phyloP scores from a whole-genome alignment of 2,329 filamentous ascomycete genomes.

The Sporothrix brasiliensis region DNA sequence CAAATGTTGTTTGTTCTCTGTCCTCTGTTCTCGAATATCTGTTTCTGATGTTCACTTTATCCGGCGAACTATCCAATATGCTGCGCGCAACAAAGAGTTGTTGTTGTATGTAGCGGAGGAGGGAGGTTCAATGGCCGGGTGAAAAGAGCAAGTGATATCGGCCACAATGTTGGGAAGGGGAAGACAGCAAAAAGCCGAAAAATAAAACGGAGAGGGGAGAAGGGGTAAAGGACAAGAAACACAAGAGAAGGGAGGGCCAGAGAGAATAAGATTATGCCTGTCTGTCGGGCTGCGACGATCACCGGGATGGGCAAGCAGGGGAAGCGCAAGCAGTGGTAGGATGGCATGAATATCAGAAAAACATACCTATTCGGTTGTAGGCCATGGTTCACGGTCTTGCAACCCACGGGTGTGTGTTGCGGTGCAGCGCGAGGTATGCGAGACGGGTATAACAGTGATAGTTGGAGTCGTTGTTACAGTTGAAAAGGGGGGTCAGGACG shows the following conservation, averaged over 20 bases:
- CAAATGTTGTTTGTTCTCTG: slow-evolving; percentile 16
- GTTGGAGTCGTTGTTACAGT: not conserved
- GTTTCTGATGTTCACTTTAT: slow-evolving; percentile 25
- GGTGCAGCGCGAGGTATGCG: not conserved
- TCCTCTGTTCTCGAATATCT: slow-evolving; percentile 3
- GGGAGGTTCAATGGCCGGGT: slow-evolving; percentile 8
- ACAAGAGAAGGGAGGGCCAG: slow-evolving; percentile 17
- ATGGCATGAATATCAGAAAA: not conserved
- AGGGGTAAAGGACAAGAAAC: not conserved
- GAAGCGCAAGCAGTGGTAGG: not conserved
- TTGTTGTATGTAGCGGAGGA: slow-evolving; percentile 21
- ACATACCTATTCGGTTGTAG: slow-evolving; percentile 75
- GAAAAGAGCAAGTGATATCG: not conserved
- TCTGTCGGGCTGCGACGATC: slow-evolving; percentile 16
- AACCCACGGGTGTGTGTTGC: slow-evolving; percentile 22
- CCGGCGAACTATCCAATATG: slow-evolving; percentile 17
- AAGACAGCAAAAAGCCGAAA: slow-evolving; percentile 5
- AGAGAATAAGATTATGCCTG: slow-evolving; percentile 20
- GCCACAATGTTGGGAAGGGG: not conserved
- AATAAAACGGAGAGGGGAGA: slow-evolving; percentile 1
- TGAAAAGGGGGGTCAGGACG: slow-evolving; percentile 1
- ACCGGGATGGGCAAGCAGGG: slow-evolving; percentile 17
- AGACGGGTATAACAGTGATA: not conserved
- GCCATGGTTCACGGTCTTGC: slow-evolving; percentile 56
- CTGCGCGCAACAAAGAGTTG: slow-evolving; percentile 16